These are phyloP conservation scores for Russula earlei DNA, from an alignment of 768 basidiomycete species.

Conservation along the genomic window DNA sequence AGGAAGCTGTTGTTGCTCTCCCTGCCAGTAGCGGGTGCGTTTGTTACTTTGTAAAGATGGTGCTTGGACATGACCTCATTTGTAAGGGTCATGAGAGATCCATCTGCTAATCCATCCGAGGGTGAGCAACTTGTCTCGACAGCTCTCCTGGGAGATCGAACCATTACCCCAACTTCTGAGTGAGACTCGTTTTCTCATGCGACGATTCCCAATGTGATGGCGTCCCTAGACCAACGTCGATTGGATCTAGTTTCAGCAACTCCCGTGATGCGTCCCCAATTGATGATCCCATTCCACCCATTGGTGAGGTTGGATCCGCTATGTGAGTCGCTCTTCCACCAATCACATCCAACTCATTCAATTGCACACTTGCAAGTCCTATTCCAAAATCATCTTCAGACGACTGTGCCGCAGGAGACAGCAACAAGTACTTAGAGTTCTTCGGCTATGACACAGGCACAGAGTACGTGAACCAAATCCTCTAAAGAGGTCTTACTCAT, in stretches of 20 bases:
- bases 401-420: not conserved
- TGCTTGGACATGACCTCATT: not conserved
- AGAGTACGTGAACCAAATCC: slow-evolving; percentile 23
- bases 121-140: not conserved
- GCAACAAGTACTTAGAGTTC: not conserved
- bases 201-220: not conserved
- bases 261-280: not conserved
- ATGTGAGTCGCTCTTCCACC: not conserved
- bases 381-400: slow-evolving; percentile 1
- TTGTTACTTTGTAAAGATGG: no score
- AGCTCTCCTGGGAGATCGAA: not conserved
- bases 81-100: not conserved
- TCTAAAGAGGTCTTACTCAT: not conserved
- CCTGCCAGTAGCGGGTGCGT: slow-evolving; percentile 2
- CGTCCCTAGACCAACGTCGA: not conserved
- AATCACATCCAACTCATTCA: not conserved
- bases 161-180: slow-evolving; percentile 1
- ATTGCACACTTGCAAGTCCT: slow-evolving; percentile 1
- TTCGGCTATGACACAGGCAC: slow-evolving; percentile 3
- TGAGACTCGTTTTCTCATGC: not conserved
- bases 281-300: slow-evolving; percentile 5
- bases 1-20: not conserved
- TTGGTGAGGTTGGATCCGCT: not conserved
- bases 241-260: not conserved
- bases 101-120: not conserved